phyloP scores from a whole-genome alignment of 441 rosid genomes.

The Populus hybrid region DNA sequence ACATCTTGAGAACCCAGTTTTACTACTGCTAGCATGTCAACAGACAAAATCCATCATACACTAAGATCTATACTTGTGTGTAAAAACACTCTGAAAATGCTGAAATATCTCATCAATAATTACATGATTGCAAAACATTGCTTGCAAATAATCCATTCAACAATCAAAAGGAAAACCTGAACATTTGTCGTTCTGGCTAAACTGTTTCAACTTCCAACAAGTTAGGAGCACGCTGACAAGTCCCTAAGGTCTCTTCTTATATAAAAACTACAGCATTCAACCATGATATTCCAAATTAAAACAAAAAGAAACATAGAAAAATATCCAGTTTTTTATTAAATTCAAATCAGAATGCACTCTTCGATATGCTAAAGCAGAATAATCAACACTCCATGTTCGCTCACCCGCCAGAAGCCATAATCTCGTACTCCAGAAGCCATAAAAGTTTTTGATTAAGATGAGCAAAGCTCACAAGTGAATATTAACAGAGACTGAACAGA shows the following conservation, averaged over 20 bases:
- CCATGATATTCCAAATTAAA: not conserved
- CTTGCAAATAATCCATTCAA: too few species aligned
- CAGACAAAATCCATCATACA: too few species aligned
- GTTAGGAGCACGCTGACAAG: not conserved
- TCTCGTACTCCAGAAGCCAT: not conserved
- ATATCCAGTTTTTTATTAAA: not conserved
- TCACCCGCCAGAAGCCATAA: not conserved
- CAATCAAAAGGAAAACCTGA: too few species aligned
- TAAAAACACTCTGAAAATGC: too few species aligned
- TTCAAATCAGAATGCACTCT: not conserved
- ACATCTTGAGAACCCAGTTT: too few species aligned
- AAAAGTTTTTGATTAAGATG: slow-evolving; percentile 9
- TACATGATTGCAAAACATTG: too few species aligned
- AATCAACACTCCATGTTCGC: too few species aligned
- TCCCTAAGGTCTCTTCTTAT: not conserved
- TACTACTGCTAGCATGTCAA: too few species aligned
- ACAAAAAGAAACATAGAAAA: not conserved
- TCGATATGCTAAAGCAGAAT: not conserved
- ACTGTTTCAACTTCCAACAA: not conserved
- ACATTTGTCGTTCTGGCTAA: too few species aligned
- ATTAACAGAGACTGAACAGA: slow-evolving; percentile 15
- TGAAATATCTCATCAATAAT: too few species aligned
- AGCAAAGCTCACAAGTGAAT: slow-evolving; percentile 1
- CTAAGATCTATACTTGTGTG: too few species aligned
- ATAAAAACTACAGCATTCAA: not conserved